Percentiles rank a stretch among this genome's conserved stretches.
Evolutionary conservation across 768 basidiomycete species (phyloP).

Genomic region (Polyporus arcularius): DNA sequence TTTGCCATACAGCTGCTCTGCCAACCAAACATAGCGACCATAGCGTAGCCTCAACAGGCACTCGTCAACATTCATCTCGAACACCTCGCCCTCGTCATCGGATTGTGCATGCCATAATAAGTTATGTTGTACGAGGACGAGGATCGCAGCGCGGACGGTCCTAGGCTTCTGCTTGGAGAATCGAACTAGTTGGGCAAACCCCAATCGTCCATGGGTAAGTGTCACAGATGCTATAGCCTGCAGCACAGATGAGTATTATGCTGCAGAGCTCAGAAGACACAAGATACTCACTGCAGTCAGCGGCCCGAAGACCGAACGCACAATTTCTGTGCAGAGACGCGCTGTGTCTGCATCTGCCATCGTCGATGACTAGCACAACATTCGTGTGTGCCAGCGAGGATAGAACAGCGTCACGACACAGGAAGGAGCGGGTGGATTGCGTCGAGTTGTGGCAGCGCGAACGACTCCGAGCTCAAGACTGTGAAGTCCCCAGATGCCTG

Average conservation of each 20-base stretch:
- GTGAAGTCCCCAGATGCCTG: conserved; percentile 6
- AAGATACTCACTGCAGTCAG: conserved; percentile 57
- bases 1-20: conserved; percentile 69
- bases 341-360: conserved; percentile 71
- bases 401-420: too few species aligned
- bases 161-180: conserved; percentile 69
- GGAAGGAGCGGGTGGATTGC: too few species aligned
- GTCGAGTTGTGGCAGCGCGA: too few species aligned
- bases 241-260: neutral
- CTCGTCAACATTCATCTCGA: conserved; percentile 83
- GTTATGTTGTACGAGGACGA: conserved; percentile 90
- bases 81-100: conserved; percentile 71
- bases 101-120: conserved; percentile 81
- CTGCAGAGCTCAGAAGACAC: neutral
- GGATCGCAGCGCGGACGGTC: conserved; percentile 65
- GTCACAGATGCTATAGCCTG: conserved; percentile 76
- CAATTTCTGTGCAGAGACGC: conserved; percentile 61
- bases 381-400: neutral
- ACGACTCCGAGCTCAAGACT: too few species aligned
- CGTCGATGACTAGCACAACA: neutral
- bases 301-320: conserved; percentile 65
- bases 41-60: conserved; percentile 82
- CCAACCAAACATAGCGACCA: conserved; percentile 77
- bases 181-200: conserved; percentile 65
- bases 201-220: conserved; percentile 82